A percentile compares a stretch with the other conserved stretches of the same genome.
These are phyloP conservation scores for Trichophyton benhamiae DNA, from an alignment of 2,329 filamentous ascomycete genomes.

Conservation along the genomic window DNA sequence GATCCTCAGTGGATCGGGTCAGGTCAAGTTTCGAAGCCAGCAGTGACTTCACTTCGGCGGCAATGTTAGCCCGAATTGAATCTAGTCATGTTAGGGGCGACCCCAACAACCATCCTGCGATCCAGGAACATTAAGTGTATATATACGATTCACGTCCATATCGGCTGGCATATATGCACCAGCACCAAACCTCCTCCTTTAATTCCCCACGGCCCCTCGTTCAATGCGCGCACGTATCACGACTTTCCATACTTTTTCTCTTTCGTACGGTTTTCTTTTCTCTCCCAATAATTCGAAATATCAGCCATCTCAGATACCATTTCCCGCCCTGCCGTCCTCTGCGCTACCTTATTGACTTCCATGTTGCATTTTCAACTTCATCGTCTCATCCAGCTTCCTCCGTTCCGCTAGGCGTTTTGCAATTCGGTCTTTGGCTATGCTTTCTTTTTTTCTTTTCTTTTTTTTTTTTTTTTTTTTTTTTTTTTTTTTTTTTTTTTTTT, in stretches of 20 bases:
- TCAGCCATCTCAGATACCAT: conserved; percentile 4
- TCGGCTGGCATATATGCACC: conserved; percentile 23
- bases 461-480: not conserved
- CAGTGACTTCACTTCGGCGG: conserved; percentile 83
- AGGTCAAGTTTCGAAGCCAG: conserved; percentile 75
- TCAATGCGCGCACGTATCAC: conserved; percentile 5
- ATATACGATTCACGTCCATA: conserved; percentile 20
- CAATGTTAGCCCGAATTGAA: conserved; percentile 54
- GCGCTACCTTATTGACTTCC: not conserved
- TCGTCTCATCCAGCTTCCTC: conserved; percentile 1
- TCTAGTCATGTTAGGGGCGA: conserved; percentile 46
- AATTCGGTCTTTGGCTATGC: not conserved
- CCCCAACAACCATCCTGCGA: conserved; percentile 4
- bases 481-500: not conserved
- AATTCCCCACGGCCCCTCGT: not conserved
- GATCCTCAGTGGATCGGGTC: conserved; percentile 75
- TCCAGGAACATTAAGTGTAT: conserved; percentile 11
- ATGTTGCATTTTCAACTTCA: not conserved
- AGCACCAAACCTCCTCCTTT: not conserved
- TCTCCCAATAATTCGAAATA: conserved; percentile 2
- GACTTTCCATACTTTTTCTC: not conserved
- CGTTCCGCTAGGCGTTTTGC: not conserved
- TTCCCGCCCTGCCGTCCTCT: not conserved
- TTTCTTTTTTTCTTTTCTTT: not conserved
- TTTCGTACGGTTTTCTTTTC: not conserved